phyloP scores from a whole-genome alignment of 1,139 yeast species.

The Sugiyamaella grinbergsii region DNA sequence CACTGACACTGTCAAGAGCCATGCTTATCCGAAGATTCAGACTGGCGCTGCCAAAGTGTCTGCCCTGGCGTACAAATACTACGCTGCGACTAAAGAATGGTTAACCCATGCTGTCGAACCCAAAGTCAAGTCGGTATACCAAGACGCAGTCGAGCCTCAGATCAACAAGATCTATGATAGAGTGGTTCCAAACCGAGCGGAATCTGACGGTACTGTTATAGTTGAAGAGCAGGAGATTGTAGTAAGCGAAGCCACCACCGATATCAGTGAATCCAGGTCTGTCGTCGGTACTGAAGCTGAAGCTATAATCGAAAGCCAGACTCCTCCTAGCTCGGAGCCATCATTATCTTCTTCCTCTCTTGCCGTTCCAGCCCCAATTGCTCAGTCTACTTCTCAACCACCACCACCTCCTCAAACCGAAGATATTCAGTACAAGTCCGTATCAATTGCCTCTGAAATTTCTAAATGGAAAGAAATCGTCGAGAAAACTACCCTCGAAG shows the following conservation, averaged over 20 bases:
- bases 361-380: too few relatives aligned
- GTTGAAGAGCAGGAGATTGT: not conserved
- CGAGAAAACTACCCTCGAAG: constrained; percentile 38
- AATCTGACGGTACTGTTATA: not conserved
- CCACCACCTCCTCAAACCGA: constrained; percentile 8
- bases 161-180: constrained; percentile 33
- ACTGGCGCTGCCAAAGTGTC: constrained; percentile 16
- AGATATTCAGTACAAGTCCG: constrained; percentile 14
- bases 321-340: not conserved
- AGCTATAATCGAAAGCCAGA: not conserved
- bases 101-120: constrained; percentile 29
- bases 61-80: constrained; percentile 12
- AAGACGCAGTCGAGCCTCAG: constrained; percentile 37
- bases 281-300: not conserved
- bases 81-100: constrained; percentile 25
- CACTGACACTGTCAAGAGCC: constrained; percentile 14
- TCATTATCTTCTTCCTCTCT: not conserved
- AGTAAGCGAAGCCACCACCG: not conserved
- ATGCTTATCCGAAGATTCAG: constrained; percentile 24
- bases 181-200: constrained; percentile 10
- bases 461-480: constrained; percentile 37
- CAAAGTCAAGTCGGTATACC: constrained; percentile 29
- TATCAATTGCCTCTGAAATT: constrained; percentile 23
- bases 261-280: not conserved
- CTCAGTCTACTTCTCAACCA: constrained; percentile 3